phyloP scores from a whole-genome alignment of 2,329 filamentous ascomycete genomes.

The Phialophora verrucosa region DNA sequence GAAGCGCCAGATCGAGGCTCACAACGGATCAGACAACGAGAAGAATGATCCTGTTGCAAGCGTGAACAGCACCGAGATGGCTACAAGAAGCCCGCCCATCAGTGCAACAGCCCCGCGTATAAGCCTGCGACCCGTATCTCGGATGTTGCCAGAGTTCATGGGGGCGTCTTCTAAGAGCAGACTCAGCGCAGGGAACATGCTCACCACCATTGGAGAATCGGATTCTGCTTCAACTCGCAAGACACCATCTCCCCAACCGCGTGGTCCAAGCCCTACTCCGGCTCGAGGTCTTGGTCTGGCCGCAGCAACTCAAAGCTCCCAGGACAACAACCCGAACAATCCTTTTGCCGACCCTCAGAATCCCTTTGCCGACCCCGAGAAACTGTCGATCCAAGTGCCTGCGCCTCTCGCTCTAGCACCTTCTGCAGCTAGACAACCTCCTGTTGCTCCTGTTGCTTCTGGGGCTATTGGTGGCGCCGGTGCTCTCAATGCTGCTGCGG shows the following conservation, averaged over 20 bases:
- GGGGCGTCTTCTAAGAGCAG: conserved; percentile 43
- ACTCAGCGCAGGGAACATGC: conserved; percentile 40
- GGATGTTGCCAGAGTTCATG: conserved; percentile 74
- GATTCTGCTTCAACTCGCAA: conserved; percentile 23
- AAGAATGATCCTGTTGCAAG: conserved; percentile 56
- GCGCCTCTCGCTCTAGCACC: conserved; percentile 38
- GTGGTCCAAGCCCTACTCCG: conserved; percentile 23
- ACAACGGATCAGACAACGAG: conserved; percentile 64
- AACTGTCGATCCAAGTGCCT: conserved; percentile 32
- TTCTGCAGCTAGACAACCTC: conserved; percentile 46
- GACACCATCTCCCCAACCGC: conserved; percentile 30
- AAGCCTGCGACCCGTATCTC: conserved; percentile 81
- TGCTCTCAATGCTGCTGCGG: conserved; percentile 38
- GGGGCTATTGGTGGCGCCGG: conserved; percentile 51
- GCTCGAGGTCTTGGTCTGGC: conserved; percentile 13
- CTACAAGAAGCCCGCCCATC: conserved; percentile 45
- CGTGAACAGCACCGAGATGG: conserved; percentile 45
- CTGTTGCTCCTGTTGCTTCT: conserved; percentile 47
- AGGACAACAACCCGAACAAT: conserved; percentile 35
- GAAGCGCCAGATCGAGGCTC: conserved; percentile 61
- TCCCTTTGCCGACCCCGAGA: conserved; percentile 33
- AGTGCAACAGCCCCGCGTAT: conserved; percentile 72
- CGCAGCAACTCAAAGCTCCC: conserved; percentile 15
- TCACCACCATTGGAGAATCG: conserved; percentile 37
- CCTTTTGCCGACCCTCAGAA: conserved; percentile 40